A percentile compares a stretch with the other conserved stretches of the same genome.
Evolutionary conservation across 1,284 basidiomycete species (phyloP).

Genomic region (Xerocomus minutiporus): DNA sequence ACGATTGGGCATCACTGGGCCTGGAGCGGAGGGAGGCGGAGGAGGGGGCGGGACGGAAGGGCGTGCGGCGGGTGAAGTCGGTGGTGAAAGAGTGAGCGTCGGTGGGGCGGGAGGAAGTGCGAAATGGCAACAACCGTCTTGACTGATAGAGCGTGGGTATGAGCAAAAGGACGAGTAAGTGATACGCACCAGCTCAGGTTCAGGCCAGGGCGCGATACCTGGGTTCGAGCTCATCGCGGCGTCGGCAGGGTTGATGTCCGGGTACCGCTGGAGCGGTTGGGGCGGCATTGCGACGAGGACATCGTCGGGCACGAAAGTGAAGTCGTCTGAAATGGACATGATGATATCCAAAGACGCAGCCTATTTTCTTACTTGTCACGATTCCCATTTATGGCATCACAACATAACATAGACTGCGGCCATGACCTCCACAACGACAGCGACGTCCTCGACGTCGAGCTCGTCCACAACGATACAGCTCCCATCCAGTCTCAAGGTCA

Average conservation of each 20-base stretch:
- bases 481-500: constrained; percentile 35
- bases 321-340: constrained; percentile 19
- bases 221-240: constrained; percentile 6
- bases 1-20: constrained; percentile 40
- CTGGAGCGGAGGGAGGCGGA: constrained; percentile 33
- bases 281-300: constrained; percentile 7
- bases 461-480: constrained; percentile 19
- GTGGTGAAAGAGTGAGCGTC: too few species aligned
- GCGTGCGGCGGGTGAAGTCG: not conserved
- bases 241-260: constrained; percentile 6
- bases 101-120: constrained; percentile 27
- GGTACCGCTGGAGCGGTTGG: constrained; percentile 9
- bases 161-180: not conserved
- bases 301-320: constrained; percentile 12
- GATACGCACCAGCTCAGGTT: constrained; percentile 17
- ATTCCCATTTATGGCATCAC: constrained; percentile 8
- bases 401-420: too few species aligned
- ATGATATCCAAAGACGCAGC: not conserved
- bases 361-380: constrained; percentile 6
- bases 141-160: constrained; percentile 16
- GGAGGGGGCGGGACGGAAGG: constrained; percentile 28
- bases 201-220: constrained; percentile 27
- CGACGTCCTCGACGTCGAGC: constrained; percentile 25
- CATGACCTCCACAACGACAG: too few species aligned
- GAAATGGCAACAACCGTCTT: constrained; percentile 22